These are phyloP conservation scores for Plasmodium blacklocki DNA, from an alignment of 169 alveolate genomes.

Conservation along the genomic window DNA sequence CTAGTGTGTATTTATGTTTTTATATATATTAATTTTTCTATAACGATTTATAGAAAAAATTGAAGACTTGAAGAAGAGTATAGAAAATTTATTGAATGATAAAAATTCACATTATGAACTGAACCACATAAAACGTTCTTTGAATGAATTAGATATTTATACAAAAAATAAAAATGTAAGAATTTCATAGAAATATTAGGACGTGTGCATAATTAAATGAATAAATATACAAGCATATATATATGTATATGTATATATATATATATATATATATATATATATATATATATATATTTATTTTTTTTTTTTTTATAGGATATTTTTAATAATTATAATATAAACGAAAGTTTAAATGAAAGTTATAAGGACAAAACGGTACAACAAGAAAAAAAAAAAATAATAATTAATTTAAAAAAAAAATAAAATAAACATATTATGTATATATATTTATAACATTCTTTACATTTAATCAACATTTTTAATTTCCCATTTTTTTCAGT, in stretches of 20 bases:
- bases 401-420: no score
- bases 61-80: constrained; percentile 37
- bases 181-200: neutral
- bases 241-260: neutral
- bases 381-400: neutral
- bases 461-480: neutral
- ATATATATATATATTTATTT: neutral
- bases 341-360: neutral
- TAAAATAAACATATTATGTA: neutral
- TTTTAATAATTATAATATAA: neutral
- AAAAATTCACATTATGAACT: constrained; percentile 21
- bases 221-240: neutral
- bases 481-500: constrained; percentile 12
- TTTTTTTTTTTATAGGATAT: constrained; percentile 9
- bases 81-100: constrained; percentile 33
- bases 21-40: no score
- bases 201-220: neutral
- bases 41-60: constrained; percentile 21
- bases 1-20: neutral
- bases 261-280: neutral
- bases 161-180: constrained; percentile 21
- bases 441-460: neutral
- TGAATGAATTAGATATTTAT: constrained; percentile 29
- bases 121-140: constrained; percentile 28
- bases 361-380: constrained; percentile 12